A percentile compares a stretch with the other conserved stretches of the same genome.
These are phyloP conservation scores for Aspergillus bridgeri DNA, from an alignment of 495 filamentous ascomycete species.

Conservation along the genomic window DNA sequence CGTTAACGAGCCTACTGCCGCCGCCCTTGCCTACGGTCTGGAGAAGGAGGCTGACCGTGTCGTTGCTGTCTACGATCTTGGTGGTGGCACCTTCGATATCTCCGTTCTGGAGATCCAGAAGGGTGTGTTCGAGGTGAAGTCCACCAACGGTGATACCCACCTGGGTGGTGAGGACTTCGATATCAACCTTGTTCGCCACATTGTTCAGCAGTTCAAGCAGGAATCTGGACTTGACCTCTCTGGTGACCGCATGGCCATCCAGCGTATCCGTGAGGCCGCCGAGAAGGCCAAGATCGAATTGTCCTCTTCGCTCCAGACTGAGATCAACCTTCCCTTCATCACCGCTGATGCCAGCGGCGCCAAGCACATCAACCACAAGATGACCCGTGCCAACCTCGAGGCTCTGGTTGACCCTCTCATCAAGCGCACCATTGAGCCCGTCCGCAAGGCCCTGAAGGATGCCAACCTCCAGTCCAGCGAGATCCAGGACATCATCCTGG, in stretches of 20 bases:
- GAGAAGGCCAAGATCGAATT: constrained; percentile 99
- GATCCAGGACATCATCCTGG: constrained; percentile 97
- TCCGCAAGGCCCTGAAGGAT: constrained; percentile 97
- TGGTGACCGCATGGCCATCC: constrained; percentile 95
- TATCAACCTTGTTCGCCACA: constrained; percentile 90
- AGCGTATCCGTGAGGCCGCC: constrained; percentile 97
- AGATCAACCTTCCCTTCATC: constrained; percentile 99
- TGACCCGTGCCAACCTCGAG: constrained; percentile 92
- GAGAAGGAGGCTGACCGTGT: constrained; percentile 90
- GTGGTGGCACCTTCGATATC: constrained; percentile 99
- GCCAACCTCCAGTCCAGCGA: constrained; percentile 91
- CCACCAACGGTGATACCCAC: constrained; percentile 97
- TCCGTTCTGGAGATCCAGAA: constrained; percentile 96
- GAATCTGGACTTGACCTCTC: constrained; percentile 89
- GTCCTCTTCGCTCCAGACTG: constrained; percentile 92
- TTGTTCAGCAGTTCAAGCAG: constrained; percentile 95
- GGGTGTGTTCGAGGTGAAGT: constrained; percentile 98
- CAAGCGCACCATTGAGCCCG: constrained; percentile 80
- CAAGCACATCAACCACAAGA: constrained; percentile 96
- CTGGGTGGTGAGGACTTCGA: constrained; percentile 99
- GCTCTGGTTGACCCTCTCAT: constrained; percentile 89
- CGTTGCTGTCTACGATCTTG: constrained; percentile 95
- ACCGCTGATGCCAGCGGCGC: constrained; percentile 91
- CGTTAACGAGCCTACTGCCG: constrained; percentile 94
- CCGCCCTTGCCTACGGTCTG: constrained; percentile 90